Percentiles rank a stretch among this genome's conserved stretches.
phyloP scores from a whole-genome alignment of 164 flowering plant genomes.

The Euptelea pleiosperma region DNA sequence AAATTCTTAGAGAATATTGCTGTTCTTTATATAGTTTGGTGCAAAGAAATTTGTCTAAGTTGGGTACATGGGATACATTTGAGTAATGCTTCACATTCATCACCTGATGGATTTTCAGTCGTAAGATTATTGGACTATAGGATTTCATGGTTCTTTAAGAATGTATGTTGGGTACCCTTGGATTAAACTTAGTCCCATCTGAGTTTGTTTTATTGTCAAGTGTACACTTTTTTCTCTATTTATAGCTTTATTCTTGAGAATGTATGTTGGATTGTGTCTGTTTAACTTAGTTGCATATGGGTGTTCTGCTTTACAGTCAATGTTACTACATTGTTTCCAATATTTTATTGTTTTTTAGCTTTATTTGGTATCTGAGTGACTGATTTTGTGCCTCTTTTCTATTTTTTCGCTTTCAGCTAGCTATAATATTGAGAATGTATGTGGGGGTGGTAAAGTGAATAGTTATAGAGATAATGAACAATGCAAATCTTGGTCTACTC shows the following conservation, averaged over 20 bases:
- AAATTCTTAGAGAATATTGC: too few species aligned
- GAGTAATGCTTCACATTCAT: too few species aligned
- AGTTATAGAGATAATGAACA: not conserved
- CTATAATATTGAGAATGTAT: not conserved
- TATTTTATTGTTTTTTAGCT: not conserved
- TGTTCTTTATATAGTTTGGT: too few species aligned
- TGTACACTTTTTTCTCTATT: not conserved
- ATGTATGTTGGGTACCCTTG: not conserved
- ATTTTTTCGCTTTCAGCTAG: too few species aligned
- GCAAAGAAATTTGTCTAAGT: too few species aligned
- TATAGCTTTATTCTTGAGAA: not conserved
- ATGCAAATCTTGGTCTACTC: not conserved
- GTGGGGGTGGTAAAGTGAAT: not conserved
- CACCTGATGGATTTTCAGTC: too few species aligned
- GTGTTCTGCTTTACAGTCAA: not conserved
- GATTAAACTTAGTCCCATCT: not conserved
- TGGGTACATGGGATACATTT: too few species aligned
- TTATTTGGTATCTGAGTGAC: not conserved
- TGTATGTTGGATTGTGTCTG: conserved; percentile 1
- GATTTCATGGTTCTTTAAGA: too few species aligned
- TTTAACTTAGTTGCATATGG: not conserved
- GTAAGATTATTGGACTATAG: too few species aligned
- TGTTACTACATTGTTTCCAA: not conserved
- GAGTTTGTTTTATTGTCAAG: not conserved
- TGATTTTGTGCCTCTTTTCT: not conserved